Base-by-base conservation (phyloP, 2,329 filamentous ascomycete species). In the Penicillium fuscoglaucum region DNA sequence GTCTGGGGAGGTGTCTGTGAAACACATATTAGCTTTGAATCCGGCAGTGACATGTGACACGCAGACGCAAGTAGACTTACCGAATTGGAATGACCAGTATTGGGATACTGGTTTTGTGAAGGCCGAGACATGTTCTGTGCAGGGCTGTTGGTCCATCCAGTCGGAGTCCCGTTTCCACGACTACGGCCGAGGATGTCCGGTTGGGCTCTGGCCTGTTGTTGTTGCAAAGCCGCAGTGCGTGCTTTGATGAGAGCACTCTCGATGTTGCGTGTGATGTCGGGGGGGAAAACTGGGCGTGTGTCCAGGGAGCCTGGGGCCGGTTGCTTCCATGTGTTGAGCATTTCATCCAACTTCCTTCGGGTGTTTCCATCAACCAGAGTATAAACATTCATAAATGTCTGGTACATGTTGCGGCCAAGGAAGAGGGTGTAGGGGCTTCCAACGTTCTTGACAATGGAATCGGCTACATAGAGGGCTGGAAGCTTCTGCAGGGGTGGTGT, bases 371-470 rank as follows among this genome's bases (percentile, higher is more conserved):
- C 92, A 62, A 98, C 93, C 60, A 96, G 85, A 4, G 90, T 90
- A 73, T 98, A 99, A 39, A 95, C 90, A 69, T 96, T 91, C 92
- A 98, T 97, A 73, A 96, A 99, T 5, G 91, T 98, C 67, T 88
- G 86, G 77, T 93, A 98, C 40, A 99, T 85, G 70, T 93, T 93
- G 41, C 91, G 88, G 52, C 93, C 91, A 64, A 99, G 90, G 75
- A 96, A 98, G 13, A 98, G 83, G 0, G 93, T 98, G 76, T 99
- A 99, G 8, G 95, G 95, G 0, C 93, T 97, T 61, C 95, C 95
- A 61, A 99, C 92, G 80, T 99, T 98, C 78, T 99, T 99, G 72
- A 96, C 93, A 61, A 99, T 93, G 17, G 93, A 98, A 78, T 99
- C 95, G 71, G 99, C 88, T 65, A 99, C 91, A 78, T 98, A 99